Conservation (phyloP, 768 basidiomycete genomes). For the Podaxis pistillaris region DNA sequence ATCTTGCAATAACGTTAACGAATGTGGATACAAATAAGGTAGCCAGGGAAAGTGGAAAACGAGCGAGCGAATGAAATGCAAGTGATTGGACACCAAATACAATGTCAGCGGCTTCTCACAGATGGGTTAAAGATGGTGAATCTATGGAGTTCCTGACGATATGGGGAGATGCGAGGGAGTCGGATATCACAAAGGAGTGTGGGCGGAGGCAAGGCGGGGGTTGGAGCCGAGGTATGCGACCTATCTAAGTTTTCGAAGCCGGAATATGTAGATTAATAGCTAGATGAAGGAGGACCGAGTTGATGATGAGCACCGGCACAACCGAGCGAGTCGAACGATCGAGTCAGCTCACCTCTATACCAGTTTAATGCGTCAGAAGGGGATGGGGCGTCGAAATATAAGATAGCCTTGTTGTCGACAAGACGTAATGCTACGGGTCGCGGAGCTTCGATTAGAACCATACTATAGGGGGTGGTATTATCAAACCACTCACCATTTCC, state of each 20-base stretch:
- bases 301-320: neutral
- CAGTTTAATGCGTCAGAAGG: constrained; percentile 85
- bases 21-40: constrained; percentile 13
- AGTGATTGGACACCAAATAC: constrained; percentile 14
- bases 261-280: constrained; percentile 91
- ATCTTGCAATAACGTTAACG: constrained; percentile 13
- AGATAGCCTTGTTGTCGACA: constrained; percentile 88
- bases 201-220: neutral
- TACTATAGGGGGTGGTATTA: neutral
- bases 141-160: constrained; percentile 13
- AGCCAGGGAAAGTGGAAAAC: neutral
- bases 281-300: constrained; percentile 24
- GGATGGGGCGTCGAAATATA: constrained; percentile 85
- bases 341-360: constrained; percentile 69
- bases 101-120: constrained; percentile 19
- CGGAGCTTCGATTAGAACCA: constrained; percentile 5
- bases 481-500: constrained; percentile 59
- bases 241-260: constrained; percentile 65
- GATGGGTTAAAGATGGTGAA: constrained; percentile 21
- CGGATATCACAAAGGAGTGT: constrained; percentile 9
- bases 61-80: constrained; percentile 8
- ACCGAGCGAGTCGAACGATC: neutral
- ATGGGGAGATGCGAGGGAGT: neutral
- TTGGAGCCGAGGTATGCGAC: neutral
- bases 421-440: constrained; percentile 64